Percentiles rank a stretch among this genome's conserved stretches.
Evolutionary conservation across 441 rosid species (phyloP).

Genomic region (Adansonia rubrostipa): DNA sequence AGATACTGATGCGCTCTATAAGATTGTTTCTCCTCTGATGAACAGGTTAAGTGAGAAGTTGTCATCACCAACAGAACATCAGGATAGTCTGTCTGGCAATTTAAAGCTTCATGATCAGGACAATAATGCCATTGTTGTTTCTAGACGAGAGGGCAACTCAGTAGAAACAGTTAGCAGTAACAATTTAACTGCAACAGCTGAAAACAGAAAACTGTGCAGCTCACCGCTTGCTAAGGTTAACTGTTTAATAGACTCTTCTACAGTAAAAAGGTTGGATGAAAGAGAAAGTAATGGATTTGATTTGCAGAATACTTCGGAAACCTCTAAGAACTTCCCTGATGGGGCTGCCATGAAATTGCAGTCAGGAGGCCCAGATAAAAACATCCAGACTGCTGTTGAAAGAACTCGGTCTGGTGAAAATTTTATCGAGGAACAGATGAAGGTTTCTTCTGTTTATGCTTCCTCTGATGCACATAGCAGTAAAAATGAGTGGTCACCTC

Average conservation of each 20-base stretch:
- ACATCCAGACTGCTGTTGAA: conserved; percentile 33
- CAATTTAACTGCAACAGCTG: conserved; percentile 31
- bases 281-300: conserved; percentile 23
- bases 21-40: conserved; percentile 39
- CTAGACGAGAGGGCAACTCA: conserved; percentile 36
- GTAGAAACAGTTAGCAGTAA: conserved; percentile 27
- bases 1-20: conserved; percentile 34
- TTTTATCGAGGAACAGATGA: conserved; percentile 37
- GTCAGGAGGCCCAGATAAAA: conserved; percentile 36
- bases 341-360: conserved; percentile 26
- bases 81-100: conserved; percentile 31
- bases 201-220: conserved; percentile 31
- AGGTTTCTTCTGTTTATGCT: conserved; percentile 43
- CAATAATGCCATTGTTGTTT: conserved; percentile 31
- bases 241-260: conserved; percentile 27
- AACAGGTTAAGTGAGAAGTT: conserved; percentile 42
- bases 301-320: conserved; percentile 34
- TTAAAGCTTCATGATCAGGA: conserved; percentile 41
- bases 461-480: conserved; percentile 36
- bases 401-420: conserved; percentile 36
- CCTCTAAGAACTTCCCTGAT: conserved; percentile 26
- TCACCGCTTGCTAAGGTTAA: conserved; percentile 26
- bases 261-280: conserved; percentile 33
- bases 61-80: conserved; percentile 36
- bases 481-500: conserved; percentile 36